Evolutionary conservation across 768 basidiomycete genomes (phyloP).

Genomic region (Psilocybe sp.): DNA sequence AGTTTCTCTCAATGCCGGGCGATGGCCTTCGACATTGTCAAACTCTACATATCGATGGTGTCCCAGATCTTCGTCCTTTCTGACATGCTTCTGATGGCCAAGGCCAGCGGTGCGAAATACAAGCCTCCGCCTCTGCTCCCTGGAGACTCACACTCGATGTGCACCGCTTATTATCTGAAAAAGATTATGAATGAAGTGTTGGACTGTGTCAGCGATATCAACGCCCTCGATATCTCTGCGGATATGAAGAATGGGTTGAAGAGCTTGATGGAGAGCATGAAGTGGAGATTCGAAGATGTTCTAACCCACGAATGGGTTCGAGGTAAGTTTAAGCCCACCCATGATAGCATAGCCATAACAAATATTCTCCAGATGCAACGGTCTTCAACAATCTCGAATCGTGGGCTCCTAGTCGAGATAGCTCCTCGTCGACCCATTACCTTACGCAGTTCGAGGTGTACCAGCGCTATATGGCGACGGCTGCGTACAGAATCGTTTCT

Average conservation of each 20-base stretch:
- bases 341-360: not conserved
- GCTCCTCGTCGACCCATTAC: slow-evolving; percentile 67
- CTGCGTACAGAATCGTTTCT: slow-evolving; percentile 77
- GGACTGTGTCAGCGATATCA: slow-evolving; percentile 80
- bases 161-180: slow-evolving; percentile 74
- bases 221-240: slow-evolving; percentile 69
- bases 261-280: slow-evolving; percentile 73
- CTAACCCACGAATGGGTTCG: slow-evolving; percentile 77
- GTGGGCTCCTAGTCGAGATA: slow-evolving; percentile 64
- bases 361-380: slow-evolving; percentile 12
- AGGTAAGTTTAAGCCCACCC: slow-evolving; percentile 47
- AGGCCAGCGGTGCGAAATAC: slow-evolving; percentile 26
- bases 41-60: slow-evolving; percentile 78
- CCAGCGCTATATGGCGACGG: slow-evolving; percentile 72
- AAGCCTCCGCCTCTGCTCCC: slow-evolving; percentile 59
- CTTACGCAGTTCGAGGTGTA: slow-evolving; percentile 73
- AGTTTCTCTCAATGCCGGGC: slow-evolving; percentile 79
- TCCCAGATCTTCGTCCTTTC: slow-evolving; percentile 82
- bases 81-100: slow-evolving; percentile 60
- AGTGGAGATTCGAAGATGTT: slow-evolving; percentile 85
- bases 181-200: slow-evolving; percentile 80
- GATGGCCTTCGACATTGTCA: slow-evolving; percentile 87
- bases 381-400: slow-evolving; percentile 82
- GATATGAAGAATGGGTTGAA: slow-evolving; percentile 68
- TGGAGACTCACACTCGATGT: slow-evolving; percentile 69